A percentile compares a stretch with the other conserved stretches of the same genome.
Evolutionary conservation across 208 protist genomes (phyloP).

Genomic region (Angomonas desouzai): DNA sequence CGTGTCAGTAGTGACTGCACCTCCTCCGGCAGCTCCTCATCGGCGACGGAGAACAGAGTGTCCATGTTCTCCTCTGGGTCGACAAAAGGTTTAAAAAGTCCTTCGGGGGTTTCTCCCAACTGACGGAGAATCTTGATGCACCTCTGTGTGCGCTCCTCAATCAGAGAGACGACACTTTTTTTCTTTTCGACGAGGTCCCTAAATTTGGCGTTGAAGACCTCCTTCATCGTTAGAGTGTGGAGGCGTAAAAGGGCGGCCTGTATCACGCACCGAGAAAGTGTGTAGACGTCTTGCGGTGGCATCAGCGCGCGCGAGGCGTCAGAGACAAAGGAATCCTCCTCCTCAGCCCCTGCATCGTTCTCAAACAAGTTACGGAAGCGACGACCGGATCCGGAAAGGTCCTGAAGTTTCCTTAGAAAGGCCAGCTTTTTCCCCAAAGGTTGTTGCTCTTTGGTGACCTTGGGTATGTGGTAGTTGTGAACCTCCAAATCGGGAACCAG

Average conservation of each 20-base stretch:
- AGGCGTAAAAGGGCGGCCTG: slow-evolving; percentile 67
- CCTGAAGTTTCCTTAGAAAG: slow-evolving; percentile 72
- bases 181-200: slow-evolving; percentile 54
- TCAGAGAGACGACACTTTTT: slow-evolving; percentile 36
- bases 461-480: slow-evolving; percentile 82
- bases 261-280: slow-evolving; percentile 43
- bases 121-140: slow-evolving; percentile 73
- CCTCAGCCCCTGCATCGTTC: slow-evolving; percentile 1
- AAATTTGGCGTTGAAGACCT: slow-evolving; percentile 64
- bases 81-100: slow-evolving; percentile 44
- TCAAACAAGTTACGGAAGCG: slow-evolving; percentile 5
- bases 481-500: slow-evolving; percentile 35
- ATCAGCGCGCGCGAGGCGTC: background rate
- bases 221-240: slow-evolving; percentile 43
- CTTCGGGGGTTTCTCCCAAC: slow-evolving; percentile 36
- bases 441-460: slow-evolving; percentile 21
- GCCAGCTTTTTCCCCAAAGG: slow-evolving; percentile 63
- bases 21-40: slow-evolving; percentile 70
- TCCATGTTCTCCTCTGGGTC: slow-evolving; percentile 61
- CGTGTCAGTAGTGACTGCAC: slow-evolving; percentile 40
- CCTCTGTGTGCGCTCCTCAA: slow-evolving; percentile 77
- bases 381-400: slow-evolving; percentile 18
- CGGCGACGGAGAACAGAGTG: slow-evolving; percentile 64
- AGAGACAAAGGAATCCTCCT: background rate
- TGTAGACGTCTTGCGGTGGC: slow-evolving; percentile 47